Evolutionary conservation across 2,329 filamentous ascomycete species (phyloP).

Genomic region (Cladosporium sp.): DNA sequence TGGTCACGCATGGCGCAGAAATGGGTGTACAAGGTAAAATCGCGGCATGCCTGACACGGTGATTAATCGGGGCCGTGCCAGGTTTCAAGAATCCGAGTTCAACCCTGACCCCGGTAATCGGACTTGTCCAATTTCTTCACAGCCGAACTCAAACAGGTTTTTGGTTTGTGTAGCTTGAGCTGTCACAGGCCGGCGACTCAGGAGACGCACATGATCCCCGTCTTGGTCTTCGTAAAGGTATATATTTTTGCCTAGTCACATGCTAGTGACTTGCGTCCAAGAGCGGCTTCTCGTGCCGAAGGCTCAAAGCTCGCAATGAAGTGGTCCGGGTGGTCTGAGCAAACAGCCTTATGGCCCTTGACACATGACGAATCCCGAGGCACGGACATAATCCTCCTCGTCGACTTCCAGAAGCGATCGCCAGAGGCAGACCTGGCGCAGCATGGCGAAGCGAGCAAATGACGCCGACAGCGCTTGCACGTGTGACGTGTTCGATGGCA

Average conservation of each 20-base stretch:
- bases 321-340: not conserved
- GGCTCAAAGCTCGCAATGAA: not conserved
- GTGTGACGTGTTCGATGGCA: not conserved
- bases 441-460: not conserved
- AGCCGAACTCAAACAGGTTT: slow-evolving; percentile 9
- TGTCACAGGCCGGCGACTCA: not conserved
- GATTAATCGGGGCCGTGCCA: slow-evolving; percentile 11
- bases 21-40: slow-evolving; percentile 17
- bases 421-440: not conserved
- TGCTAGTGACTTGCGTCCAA: not conserved
- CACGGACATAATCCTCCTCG: not conserved
- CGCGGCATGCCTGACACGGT: slow-evolving; percentile 5
- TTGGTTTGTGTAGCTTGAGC: not conserved
- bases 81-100: slow-evolving; percentile 2
- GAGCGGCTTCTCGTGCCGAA: not conserved
- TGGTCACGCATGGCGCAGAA: slow-evolving; percentile 12
- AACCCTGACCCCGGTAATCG: slow-evolving; percentile 15
- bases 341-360: not conserved
- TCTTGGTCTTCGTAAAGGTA: not conserved
- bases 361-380: not conserved
- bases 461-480: not conserved
- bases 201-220: slow-evolving; percentile 1
- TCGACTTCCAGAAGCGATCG: slow-evolving; percentile 9
- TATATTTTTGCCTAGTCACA: not conserved
- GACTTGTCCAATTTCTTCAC: slow-evolving; percentile 16